Evolutionary conservation across 2,329 filamentous ascomycete species (phyloP).

Genomic region (Fusarium tuaranense): DNA sequence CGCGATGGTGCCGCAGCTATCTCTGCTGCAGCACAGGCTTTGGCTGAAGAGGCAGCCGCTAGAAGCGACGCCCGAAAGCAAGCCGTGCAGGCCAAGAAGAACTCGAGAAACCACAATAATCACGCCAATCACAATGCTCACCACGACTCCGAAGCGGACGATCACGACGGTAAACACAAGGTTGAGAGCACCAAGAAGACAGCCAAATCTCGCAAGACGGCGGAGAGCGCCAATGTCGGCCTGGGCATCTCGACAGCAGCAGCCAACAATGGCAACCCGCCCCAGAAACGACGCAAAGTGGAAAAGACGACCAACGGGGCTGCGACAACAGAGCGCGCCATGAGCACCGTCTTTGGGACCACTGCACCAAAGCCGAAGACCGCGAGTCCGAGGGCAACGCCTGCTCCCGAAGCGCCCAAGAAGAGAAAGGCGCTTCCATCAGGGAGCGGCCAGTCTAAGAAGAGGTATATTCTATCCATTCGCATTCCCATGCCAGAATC

Average conservation of each 20-base stretch:
- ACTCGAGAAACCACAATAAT: slow-evolving; percentile 67
- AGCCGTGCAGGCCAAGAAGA: slow-evolving; percentile 81
- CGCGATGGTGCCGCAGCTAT: slow-evolving; percentile 83
- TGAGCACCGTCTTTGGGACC: slow-evolving; percentile 67
- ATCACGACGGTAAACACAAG: slow-evolving; percentile 66
- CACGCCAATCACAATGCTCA: slow-evolving; percentile 27
- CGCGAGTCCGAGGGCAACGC: slow-evolving; percentile 76
- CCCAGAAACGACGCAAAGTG: slow-evolving; percentile 83
- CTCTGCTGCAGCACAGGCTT: slow-evolving; percentile 79
- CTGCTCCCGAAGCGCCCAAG: slow-evolving; percentile 76
- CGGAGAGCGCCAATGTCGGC: slow-evolving; percentile 67
- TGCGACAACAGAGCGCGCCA: slow-evolving; percentile 73
- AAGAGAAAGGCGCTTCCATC: slow-evolving; percentile 75
- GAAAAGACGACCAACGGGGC: slow-evolving; percentile 71
- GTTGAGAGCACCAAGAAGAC: slow-evolving; percentile 70
- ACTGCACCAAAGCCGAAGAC: slow-evolving; percentile 67
- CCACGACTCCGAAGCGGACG: slow-evolving; percentile 84
- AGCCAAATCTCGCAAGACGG: slow-evolving; percentile 74
- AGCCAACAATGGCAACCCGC: slow-evolving; percentile 65
- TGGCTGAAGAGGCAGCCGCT: slow-evolving; percentile 86
- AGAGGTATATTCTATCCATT: slow-evolving; percentile 70
- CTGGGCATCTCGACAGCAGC: slow-evolving; percentile 73
- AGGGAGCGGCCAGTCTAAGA: slow-evolving; percentile 79
- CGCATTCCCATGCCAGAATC: background rate
- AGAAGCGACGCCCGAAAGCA: slow-evolving; percentile 89